Evolutionary conservation across 768 basidiomycete genomes (phyloP), one percentile per base, ranked within the genome.

Genomic region (Phaeotremella fagi): DNA sequence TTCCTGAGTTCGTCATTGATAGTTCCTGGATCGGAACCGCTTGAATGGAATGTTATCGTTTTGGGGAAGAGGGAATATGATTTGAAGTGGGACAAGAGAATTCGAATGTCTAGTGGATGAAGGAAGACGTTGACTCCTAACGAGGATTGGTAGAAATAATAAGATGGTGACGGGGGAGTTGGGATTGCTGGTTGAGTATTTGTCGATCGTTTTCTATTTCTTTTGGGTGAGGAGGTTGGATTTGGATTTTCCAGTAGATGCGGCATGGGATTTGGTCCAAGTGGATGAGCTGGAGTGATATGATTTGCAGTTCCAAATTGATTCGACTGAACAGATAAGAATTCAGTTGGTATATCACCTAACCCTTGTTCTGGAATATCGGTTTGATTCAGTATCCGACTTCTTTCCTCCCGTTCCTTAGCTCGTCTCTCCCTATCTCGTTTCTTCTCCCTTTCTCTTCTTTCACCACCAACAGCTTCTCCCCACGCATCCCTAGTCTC

Each of bases 81-180:
- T 48, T 74, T 72, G 63, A 64, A 97, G 70, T 92, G 86, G 12
- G 88, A 81, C 37, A 91, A 79, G 23, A 99, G 80, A 56, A 95
- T 90, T 75, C 85, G 86, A 75, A 95, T 97, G 71, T 99, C 94
- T 26, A 99, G 81, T 2, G 94, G 94, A 66, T 95, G 90, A 11
- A 99, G 82, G 79, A 88, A 99, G 61, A 95, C 80, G 9, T 90
- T 87, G 52, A 87, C 79, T 12, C 95, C 95, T 1, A 88, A 87
- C 0, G 89, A 83, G 16, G 90, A 87, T 73, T 98, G 95, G 73
- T 98, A 99, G 75, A 87, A 99, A 71, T 87, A 91, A 76, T 94
- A 99, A 7, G 89, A 86, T 9, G 88, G 86, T 15, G 87, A 86
- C 16, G 87, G 87, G 16, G 86, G 87, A 2, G 88, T 87, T 1